phyloP scores from a whole-genome alignment of 306 rosid genomes.

The Ormosia semicastrata region DNA sequence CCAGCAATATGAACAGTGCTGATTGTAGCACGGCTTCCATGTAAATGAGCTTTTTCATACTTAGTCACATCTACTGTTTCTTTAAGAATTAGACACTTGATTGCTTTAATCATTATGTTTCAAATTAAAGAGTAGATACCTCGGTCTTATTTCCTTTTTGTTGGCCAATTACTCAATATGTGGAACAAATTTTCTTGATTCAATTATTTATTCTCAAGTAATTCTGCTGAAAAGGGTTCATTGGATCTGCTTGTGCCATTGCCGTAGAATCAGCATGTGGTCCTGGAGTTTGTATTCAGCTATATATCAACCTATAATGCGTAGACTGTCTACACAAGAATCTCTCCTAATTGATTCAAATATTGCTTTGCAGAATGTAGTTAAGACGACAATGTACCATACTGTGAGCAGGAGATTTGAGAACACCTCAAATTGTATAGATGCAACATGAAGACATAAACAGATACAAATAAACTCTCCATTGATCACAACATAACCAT shows the following conservation, averaged over 20 bases:
- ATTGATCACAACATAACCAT: constrained; percentile 42
- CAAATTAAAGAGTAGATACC: constrained; percentile 14
- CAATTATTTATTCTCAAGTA: background rate
- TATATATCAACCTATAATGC: background rate
- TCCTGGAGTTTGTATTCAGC: background rate
- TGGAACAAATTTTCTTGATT: constrained; percentile 16
- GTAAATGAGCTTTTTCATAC: constrained; percentile 27
- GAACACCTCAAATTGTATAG: constrained; percentile 30
- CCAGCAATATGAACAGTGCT: constrained; percentile 15
- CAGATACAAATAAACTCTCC: constrained; percentile 22
- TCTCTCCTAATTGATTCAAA: constrained; percentile 7
- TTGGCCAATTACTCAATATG: background rate
- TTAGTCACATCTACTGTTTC: background rate
- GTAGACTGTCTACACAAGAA: background rate
- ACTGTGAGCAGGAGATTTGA: constrained; percentile 19
- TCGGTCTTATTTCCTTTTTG: constrained; percentile 5
- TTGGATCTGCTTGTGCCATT: background rate
- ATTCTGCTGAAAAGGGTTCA: constrained; percentile 9
- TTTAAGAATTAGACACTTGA: constrained; percentile 9
- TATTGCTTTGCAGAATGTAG: background rate
- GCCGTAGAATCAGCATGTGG: background rate
- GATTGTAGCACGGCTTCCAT: constrained; percentile 27
- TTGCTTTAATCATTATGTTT: background rate
- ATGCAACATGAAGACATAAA: constrained; percentile 24
- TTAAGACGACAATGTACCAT: background rate